phyloP scores from a whole-genome alignment of 345 rosid species.

The Syzygium aqueum region DNA sequence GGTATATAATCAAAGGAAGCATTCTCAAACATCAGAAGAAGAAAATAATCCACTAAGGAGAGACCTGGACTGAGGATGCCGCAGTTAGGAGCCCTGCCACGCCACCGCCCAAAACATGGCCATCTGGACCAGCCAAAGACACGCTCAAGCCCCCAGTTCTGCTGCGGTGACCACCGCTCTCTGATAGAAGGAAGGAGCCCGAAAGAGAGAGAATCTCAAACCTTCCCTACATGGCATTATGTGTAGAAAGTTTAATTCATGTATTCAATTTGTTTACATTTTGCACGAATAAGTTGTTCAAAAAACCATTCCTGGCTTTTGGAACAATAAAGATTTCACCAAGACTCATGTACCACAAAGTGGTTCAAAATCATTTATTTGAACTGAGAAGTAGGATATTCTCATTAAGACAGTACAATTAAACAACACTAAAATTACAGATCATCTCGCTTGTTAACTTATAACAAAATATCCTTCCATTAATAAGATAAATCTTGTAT shows the following conservation, averaged over 20 bases:
- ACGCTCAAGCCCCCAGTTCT: conserved; percentile 8
- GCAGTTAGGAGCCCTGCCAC: conserved; percentile 27
- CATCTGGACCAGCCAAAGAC: conserved; percentile 7
- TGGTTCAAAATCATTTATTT: neutral
- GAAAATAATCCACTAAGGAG: neutral
- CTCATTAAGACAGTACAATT: neutral
- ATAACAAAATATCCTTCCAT: neutral
- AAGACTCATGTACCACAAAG: neutral
- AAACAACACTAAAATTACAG: neutral
- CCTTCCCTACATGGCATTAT: conserved; percentile 7
- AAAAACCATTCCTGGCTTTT: neutral
- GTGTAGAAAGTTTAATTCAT: neutral
- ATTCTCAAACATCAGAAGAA: neutral
- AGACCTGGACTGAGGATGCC: conserved; percentile 4
- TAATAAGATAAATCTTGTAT: neutral
- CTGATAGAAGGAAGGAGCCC: conserved; percentile 1
- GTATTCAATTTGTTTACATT: neutral
- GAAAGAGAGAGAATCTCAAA: conserved; percentile 30
- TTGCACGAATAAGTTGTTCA: neutral
- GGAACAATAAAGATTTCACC: neutral
- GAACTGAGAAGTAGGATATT: neutral
- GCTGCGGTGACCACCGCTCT: conserved; percentile 8
- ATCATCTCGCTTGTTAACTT: neutral
- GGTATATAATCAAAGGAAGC: neutral
- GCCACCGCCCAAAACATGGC: conserved; percentile 30